Base-by-base conservation (phyloP, 208 protist species). In the Wallacemonas sp. region DNA sequence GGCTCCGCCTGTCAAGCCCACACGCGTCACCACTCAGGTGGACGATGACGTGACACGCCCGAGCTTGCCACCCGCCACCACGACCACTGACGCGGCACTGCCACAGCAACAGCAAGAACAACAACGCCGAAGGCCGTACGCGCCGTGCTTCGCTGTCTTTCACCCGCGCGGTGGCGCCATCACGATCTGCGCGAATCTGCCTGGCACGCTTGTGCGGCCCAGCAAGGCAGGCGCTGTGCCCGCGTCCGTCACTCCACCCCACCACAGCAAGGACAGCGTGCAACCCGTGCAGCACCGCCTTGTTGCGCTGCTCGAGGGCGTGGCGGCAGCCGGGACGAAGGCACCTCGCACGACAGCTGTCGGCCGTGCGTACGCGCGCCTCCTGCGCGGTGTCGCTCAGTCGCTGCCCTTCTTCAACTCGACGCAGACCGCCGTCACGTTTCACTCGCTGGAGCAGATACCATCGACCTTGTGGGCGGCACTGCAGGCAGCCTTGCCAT, bases 111-210 rank as follows among this genome's bases (percentile, higher is more conserved):
- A 62, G 36, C 36, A 14, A 6, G 6, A 9, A 16, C 47, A 0
- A 32, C 47, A 6, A 14, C 47, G 47, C 2, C 66, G 61, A n/a
- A 49, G 62, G 11, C 36, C 49, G 26, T 48, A 58, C 48, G 62
- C 71, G n/a, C 71, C 76, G 30, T 74, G 71, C 66, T 81, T 81
- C 26, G 76, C 71, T 19, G 57, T 81, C 36, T 78, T 44, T 27
- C 30, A 46, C 33, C 61, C 56, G 9, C 33, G 43, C 43, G 60
- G 68, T 17, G 43, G 65, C 29, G 57, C 61, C 29, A 64, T 81
- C n/a, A 69, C 68, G 12, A 66, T 57, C 43, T 81, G 76, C 54
- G 73, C 70, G 52, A 81, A 80, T 47, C 3, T 14, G 4, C 39
- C 26, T 4, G 41, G 41, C 24, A 36, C 57, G n/a, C 39, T 63